Evolutionary conservation across 768 basidiomycete species (phyloP), one percentile per base, ranked within the genome.

Genomic region (Mycena alexandri): DNA sequence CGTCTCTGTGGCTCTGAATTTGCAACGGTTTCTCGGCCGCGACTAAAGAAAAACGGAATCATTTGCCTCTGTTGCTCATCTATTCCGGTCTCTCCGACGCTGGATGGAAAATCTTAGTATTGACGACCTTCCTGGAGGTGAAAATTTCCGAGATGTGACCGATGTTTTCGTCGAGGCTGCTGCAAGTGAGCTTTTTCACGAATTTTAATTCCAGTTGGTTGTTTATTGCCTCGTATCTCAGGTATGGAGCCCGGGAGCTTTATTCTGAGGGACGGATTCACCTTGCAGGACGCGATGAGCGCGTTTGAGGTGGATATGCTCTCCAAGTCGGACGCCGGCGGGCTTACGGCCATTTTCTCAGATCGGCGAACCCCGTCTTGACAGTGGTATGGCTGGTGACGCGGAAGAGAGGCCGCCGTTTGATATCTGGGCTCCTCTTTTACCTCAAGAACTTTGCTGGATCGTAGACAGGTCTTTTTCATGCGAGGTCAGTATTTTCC

Each of bases 321-420:
- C 60, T 55, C 54, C 42, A 56, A 57, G 34, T 21, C 36, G 38
- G 55, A 33, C 63, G 63, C 47, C 53, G 43, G 41, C 25, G 42
- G 55, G 43, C 63, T 61, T 43, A 69, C 53, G 59, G 61, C 56
- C 70, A 68, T 68, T 69, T 52, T 50, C 66, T 44, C 78, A 96
- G 95, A 94, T 96, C 56, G 93, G 95, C 22, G 94, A 97, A 77
- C 91, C 94, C 24, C 89, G 93, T 13, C 88, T 96, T 77, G 96
- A 98, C 77, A 95, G 89, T 60, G 95, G 96, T 12, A 81, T 93
- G 66, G 81, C 83, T 17, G 66, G 76, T 4, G 76, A 81, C 63
- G 81, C 83, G 25, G 82, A 87, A 42, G 72, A 76, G 16, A 72
- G 77, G 3, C 82, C 85, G 0, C 76, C 81, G 0, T 96, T 96